phyloP scores from a whole-genome alignment of 2,329 filamentous ascomycete genomes.

The Ophiostoma sp. region DNA sequence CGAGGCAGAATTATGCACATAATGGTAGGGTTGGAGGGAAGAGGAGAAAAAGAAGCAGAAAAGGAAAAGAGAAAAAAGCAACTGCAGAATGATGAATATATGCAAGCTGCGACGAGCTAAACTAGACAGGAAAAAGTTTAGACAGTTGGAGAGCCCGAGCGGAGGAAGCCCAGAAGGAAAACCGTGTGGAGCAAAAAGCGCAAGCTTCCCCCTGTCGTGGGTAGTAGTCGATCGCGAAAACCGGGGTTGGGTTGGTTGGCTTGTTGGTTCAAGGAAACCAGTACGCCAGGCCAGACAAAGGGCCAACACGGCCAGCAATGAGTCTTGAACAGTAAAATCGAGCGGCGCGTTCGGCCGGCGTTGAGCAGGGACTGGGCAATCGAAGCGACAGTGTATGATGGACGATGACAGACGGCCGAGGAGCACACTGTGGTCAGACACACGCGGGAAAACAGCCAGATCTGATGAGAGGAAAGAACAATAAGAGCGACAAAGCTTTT shows the following conservation, averaged over 20 bases:
- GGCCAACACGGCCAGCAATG: neutral
- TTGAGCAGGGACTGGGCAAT: neutral
- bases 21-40: neutral
- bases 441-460: neutral
- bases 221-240: conserved; percentile 20
- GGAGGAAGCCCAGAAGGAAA: conserved; percentile 4
- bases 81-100: conserved; percentile 6
- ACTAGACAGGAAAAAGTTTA: conserved; percentile 12
- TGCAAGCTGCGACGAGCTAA: conserved; percentile 9
- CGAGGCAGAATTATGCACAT: neutral
- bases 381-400: neutral
- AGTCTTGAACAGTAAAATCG: neutral
- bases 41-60: neutral
- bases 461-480: neutral
- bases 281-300: neutral
- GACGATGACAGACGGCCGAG: neutral
- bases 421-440: neutral
- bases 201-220: neutral
- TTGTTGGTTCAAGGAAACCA: neutral
- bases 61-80: neutral
- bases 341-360: conserved; percentile 2
- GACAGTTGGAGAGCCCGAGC: conserved; percentile 17
- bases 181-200: conserved; percentile 20
- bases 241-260: conserved; percentile 18
- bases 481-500: neutral